These are phyloP conservation scores for Salix viminalis DNA, from an alignment of 345 rosid genomes.

Conservation along the genomic window DNA sequence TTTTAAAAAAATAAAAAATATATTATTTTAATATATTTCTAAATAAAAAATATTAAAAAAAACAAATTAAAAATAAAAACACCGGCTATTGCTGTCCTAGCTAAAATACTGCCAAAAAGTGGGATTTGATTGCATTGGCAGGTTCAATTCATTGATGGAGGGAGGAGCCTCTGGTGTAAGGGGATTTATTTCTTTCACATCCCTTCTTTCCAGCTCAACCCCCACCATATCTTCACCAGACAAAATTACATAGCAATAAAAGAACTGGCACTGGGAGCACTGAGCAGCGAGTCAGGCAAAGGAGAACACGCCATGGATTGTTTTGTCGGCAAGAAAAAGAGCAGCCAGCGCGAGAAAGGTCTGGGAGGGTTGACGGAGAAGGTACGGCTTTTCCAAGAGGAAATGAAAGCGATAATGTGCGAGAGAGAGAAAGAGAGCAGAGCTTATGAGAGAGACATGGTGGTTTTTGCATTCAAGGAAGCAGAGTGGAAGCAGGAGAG, in stretches of 20 bases:
- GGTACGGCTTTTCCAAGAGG: slow-evolving; percentile 44
- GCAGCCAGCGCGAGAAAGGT: slow-evolving; percentile 12
- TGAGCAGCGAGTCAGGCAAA: neutral
- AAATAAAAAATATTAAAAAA: no score
- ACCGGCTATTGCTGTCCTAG: neutral
- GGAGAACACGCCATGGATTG: slow-evolving; percentile 35
- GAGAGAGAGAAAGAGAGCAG: slow-evolving; percentile 43
- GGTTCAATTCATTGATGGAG: slow-evolving; percentile 14
- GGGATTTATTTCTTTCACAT: slow-evolving; percentile 33
- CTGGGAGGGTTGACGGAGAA: slow-evolving; percentile 30
- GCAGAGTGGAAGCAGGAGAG: slow-evolving; percentile 70
- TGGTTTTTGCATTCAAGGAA: slow-evolving; percentile 45
- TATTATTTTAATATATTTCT: no score
- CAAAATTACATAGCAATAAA: neutral
- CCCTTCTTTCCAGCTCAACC: slow-evolving; percentile 9
- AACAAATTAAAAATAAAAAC: no score
- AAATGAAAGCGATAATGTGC: slow-evolving; percentile 36
- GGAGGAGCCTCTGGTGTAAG: slow-evolving; percentile 26
- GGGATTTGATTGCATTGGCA: neutral
- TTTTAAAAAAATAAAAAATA: no score
- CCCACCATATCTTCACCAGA: neutral
- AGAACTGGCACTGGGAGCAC: neutral
- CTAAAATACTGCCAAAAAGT: neutral
- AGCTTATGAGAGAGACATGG: slow-evolving; percentile 41
- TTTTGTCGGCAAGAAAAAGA: slow-evolving; percentile 39